Conservation (phyloP, 768 basidiomycete species). For the Panaeolus cyanescens region DNA sequence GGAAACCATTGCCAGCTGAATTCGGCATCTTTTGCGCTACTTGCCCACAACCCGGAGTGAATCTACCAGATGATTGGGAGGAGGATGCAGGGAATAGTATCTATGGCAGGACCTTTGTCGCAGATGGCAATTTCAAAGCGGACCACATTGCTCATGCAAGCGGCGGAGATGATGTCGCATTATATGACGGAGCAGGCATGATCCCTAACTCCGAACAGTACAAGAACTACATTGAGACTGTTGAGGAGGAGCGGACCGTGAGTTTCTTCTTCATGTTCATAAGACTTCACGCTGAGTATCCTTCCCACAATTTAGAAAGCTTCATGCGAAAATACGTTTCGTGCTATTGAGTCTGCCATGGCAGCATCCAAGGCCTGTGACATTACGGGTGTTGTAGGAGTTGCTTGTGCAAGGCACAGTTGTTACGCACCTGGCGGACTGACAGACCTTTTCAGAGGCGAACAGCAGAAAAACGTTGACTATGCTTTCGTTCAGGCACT, state of each 20-base stretch:
- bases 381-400: slow-evolving; percentile 10
- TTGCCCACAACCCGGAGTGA: slow-evolving; percentile 27
- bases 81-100: neutral
- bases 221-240: neutral
- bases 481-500: slow-evolving; percentile 14
- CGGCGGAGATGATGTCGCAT: neutral
- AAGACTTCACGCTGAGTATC: too few species aligned
- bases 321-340: slow-evolving; percentile 13
- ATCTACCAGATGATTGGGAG: slow-evolving; percentile 17
- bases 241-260: neutral
- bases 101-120: neutral
- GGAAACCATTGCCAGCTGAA: slow-evolving; percentile 2
- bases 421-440: slow-evolving; percentile 9
- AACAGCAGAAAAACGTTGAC: slow-evolving; percentile 27
- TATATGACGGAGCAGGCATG: neutral
- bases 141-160: slow-evolving; percentile 8
- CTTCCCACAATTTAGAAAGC: slow-evolving; percentile 8
- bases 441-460: slow-evolving; percentile 17
- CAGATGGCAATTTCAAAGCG: slow-evolving; percentile 14
- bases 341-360: slow-evolving; percentile 5
- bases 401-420: slow-evolving; percentile 15
- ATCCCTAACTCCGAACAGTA: neutral
- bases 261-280: too few species aligned
- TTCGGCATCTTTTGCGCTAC: slow-evolving; percentile 22
- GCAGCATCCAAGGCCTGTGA: slow-evolving; percentile 11